These are phyloP conservation scores for Pleurotus eryngii DNA, from an alignment of 768 basidiomycete genomes.

Conservation along the genomic window DNA sequence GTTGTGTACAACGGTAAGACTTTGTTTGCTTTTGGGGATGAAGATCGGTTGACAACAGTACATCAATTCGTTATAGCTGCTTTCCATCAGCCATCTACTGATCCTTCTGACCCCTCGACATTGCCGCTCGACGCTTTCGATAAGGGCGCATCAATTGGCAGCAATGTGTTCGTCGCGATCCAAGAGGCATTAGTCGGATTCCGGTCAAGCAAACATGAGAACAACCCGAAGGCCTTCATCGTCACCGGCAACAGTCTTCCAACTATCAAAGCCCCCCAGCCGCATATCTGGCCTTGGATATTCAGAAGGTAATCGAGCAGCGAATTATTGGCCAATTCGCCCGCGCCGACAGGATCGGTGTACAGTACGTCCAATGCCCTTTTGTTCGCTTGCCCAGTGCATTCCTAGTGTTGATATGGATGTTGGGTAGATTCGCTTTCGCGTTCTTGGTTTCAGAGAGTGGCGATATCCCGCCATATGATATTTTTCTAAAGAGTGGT, in stretches of 20 bases:
- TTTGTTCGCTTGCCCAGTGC: background rate
- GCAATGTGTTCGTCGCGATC: constrained; percentile 20
- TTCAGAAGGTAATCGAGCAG: constrained; percentile 21
- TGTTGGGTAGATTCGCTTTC: constrained; percentile 23
- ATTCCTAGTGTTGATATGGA: background rate
- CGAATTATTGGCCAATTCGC: constrained; percentile 21
- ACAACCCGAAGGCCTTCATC: constrained; percentile 27
- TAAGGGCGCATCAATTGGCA: constrained; percentile 11
- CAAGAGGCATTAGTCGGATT: constrained; percentile 25
- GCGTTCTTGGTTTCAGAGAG: constrained; percentile 21
- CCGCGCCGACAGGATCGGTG: constrained; percentile 12
- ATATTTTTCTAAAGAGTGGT: constrained; percentile 20
- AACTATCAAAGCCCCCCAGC: constrained; percentile 13
- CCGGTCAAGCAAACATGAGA: constrained; percentile 13
- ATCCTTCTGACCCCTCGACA: constrained; percentile 19
- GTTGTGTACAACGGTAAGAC: constrained; percentile 43
- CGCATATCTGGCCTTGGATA: constrained; percentile 14
- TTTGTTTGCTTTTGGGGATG: constrained; percentile 2
- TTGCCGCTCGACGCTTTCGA: constrained; percentile 18
- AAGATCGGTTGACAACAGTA: background rate
- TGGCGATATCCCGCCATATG: constrained; percentile 12
- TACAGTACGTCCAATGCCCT: constrained; percentile 14
- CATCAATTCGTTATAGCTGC: constrained; percentile 11
- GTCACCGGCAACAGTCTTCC: constrained; percentile 27
- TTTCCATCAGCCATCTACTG: constrained; percentile 9